Evolutionary conservation across 2,329 filamentous ascomycete species (phyloP).

Genomic region (Penicillium concentricum): DNA sequence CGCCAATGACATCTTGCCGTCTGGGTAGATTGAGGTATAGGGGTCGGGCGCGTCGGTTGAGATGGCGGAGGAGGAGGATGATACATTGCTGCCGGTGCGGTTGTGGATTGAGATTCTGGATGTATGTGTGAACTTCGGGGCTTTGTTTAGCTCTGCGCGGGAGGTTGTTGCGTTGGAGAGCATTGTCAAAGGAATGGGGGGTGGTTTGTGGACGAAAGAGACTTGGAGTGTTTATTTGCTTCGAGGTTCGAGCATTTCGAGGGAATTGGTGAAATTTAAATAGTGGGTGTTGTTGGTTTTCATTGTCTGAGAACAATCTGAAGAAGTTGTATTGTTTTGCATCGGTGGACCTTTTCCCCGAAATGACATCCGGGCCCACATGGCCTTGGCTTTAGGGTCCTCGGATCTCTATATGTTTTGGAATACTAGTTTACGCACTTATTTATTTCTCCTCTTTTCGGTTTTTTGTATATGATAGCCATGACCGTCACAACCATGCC

Average conservation of each 20-base stretch:
- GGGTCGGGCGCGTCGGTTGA: slow-evolving; percentile 13
- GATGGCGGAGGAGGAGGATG: slow-evolving; percentile 8
- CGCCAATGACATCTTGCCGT: slow-evolving; percentile 43
- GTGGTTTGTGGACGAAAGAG: background rate
- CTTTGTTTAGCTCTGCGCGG: slow-evolving; percentile 7
- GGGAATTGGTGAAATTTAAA: background rate
- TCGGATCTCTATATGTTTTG: background rate
- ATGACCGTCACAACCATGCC: slow-evolving; percentile 10
- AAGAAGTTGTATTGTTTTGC: slow-evolving; percentile 7
- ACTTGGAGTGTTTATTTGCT: background rate
- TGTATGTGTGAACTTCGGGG: background rate
- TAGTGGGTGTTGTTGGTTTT: background rate
- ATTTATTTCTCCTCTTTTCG: background rate
- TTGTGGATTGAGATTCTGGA: background rate
- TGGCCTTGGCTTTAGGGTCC: background rate
- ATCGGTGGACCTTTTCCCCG: background rate
- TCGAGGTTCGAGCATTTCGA: background rate
- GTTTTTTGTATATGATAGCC: background rate
- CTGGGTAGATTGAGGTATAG: slow-evolving; percentile 36
- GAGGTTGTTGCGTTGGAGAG: slow-evolving; percentile 12
- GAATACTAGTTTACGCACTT: background rate
- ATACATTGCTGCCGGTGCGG: slow-evolving; percentile 2
- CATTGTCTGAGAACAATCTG: slow-evolving; percentile 20
- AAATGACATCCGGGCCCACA: slow-evolving; percentile 1
- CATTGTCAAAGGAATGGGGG: background rate